phyloP scores from a whole-genome alignment of 2,329 filamentous ascomycete genomes.

The Apiospora marii region DNA sequence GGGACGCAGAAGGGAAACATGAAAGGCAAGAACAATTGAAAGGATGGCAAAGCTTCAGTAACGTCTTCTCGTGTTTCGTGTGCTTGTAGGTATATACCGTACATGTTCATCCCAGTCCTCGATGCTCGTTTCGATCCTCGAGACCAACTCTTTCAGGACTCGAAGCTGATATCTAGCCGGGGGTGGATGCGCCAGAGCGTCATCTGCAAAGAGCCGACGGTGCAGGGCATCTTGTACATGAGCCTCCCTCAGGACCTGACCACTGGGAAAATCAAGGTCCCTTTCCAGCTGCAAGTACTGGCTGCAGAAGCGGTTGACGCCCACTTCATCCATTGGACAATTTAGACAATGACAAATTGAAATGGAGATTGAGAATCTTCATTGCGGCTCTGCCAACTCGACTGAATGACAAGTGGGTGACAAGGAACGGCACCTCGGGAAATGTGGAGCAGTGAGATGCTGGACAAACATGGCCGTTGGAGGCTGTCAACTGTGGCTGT shows the following conservation, averaged over 20 bases:
- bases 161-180: slow-evolving; percentile 74
- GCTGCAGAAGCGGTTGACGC: slow-evolving; percentile 64
- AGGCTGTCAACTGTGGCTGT: slow-evolving; percentile 10
- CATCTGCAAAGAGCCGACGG: slow-evolving; percentile 69
- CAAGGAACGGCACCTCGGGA: background rate
- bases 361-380: background rate
- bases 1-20: slow-evolving; percentile 33
- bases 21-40: slow-evolving; percentile 12
- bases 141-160: slow-evolving; percentile 76
- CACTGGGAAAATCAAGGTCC: slow-evolving; percentile 69
- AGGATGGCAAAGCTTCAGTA: background rate
- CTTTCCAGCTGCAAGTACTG: slow-evolving; percentile 83
- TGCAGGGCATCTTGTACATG: slow-evolving; percentile 73
- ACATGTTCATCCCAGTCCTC: slow-evolving; percentile 88
- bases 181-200: slow-evolving; percentile 63
- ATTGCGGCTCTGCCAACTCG: slow-evolving; percentile 1
- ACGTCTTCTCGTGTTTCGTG: background rate
- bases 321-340: slow-evolving; percentile 7
- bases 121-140: slow-evolving; percentile 76
- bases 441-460: background rate
- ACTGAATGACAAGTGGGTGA: background rate
- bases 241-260: slow-evolving; percentile 63
- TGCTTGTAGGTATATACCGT: slow-evolving; percentile 50
- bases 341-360: background rate
- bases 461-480: background rate